phyloP scores from a whole-genome alignment of 257 asterid species.

The Solanum lycopersicoides region DNA sequence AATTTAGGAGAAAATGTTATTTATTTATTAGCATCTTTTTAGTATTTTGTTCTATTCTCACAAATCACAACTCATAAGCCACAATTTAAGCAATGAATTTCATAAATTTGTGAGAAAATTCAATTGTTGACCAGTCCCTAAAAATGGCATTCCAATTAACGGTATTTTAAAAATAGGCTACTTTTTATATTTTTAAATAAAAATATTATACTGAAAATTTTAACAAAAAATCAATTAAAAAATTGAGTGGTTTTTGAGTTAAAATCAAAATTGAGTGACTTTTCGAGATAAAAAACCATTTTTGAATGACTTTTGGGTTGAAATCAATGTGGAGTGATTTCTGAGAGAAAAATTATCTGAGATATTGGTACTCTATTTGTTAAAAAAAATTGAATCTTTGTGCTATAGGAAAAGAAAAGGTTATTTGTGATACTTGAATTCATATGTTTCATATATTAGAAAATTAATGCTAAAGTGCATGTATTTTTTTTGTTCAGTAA shows the following conservation, averaged over 20 bases:
- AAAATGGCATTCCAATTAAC: background rate
- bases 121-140: background rate
- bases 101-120: background rate
- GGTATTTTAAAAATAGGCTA: background rate
- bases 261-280: too few relatives aligned
- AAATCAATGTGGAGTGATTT: background rate
- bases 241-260: too few relatives aligned
- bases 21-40: background rate
- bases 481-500: background rate
- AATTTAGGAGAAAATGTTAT: background rate
- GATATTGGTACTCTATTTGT: background rate
- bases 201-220: too few relatives aligned
- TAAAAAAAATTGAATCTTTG: background rate
- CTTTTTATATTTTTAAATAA: too few relatives aligned
- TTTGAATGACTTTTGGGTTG: too few relatives aligned
- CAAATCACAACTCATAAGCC: background rate
- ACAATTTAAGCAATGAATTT: background rate
- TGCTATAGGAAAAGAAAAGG: background rate
- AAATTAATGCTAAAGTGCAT: background rate
- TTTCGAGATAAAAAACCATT: too few relatives aligned
- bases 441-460: background rate
- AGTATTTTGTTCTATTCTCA: background rate
- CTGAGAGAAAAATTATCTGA: too few relatives aligned
- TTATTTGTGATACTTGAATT: background rate
- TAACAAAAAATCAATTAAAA: too few relatives aligned